Percentiles rank a stretch among this genome's conserved stretches.
phyloP scores from a whole-genome alignment of 2,329 filamentous ascomycete species.

The Aspergillus fischeri region DNA sequence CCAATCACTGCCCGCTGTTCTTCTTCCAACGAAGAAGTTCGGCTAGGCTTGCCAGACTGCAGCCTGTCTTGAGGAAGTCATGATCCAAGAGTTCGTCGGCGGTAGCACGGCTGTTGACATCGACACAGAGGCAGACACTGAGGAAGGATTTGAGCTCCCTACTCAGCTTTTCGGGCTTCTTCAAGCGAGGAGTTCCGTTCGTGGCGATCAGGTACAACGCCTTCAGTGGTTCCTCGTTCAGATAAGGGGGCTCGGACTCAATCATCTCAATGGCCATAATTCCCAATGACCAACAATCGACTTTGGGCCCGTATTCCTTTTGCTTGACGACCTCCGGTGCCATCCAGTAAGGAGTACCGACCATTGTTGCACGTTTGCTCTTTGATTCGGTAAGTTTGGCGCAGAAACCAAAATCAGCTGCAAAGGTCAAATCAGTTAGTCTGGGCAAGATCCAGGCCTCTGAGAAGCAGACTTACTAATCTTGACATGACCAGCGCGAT shows the following conservation, averaged over 20 bases:
- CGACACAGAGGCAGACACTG: conserved; percentile 92
- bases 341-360: conserved; percentile 99
- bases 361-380: conserved; percentile 97
- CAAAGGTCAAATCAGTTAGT: conserved; percentile 21
- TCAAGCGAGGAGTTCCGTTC: conserved; percentile 91
- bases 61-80: conserved; percentile 92
- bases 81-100: conserved; percentile 85
- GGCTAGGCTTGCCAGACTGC: conserved; percentile 73
- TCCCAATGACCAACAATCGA: conserved; percentile 97
- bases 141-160: conserved; percentile 98
- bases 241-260: conserved; percentile 93
- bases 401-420: conserved; percentile 98
- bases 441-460: background rate
- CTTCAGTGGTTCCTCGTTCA: conserved; percentile 97
- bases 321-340: conserved; percentile 98
- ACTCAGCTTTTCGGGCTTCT: conserved; percentile 97
- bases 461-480: conserved; percentile 66
- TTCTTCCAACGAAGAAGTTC: conserved; percentile 72
- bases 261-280: conserved; percentile 99
- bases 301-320: conserved; percentile 97
- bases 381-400: conserved; percentile 97
- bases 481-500: conserved; percentile 93
- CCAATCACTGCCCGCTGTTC: conserved; percentile 34
- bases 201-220: conserved; percentile 96
- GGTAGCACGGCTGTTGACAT: conserved; percentile 90